phyloP scores from a whole-genome alignment of 257 asterid genomes.

The Ballota nigra region DNA sequence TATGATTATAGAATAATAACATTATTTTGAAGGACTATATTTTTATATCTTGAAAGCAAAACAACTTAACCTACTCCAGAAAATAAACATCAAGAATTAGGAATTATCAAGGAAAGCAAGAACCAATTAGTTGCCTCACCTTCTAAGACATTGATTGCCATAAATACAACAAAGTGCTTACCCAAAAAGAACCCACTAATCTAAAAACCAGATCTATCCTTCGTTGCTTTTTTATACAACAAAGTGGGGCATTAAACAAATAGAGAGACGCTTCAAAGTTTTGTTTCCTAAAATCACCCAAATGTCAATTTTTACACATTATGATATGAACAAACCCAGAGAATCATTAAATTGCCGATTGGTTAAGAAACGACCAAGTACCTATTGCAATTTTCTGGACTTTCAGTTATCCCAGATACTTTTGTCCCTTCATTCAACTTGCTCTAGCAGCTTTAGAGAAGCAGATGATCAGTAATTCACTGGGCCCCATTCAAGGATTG shows the following conservation, averaged over 20 bases:
- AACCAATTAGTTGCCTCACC: slow-evolving; percentile 5
- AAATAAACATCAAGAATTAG: neutral
- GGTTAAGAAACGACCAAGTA: slow-evolving; percentile 4
- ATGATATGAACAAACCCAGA: neutral
- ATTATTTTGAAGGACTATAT: too few species aligned
- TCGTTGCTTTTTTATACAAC: neutral
- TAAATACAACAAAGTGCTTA: slow-evolving; percentile 16
- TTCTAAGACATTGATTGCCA: slow-evolving; percentile 11
- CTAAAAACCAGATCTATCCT: neutral
- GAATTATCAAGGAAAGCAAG: neutral
- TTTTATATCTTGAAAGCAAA: neutral
- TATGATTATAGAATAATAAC: too few species aligned
- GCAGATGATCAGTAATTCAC: neutral
- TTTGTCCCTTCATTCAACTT: neutral
- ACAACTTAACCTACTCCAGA: neutral
- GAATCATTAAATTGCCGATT: neutral
- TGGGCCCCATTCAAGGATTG: neutral
- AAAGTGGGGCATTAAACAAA: neutral
- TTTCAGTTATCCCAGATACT: neutral
- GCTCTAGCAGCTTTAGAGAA: neutral
- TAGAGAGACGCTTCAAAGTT: neutral
- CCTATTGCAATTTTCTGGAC: slow-evolving; percentile 7
- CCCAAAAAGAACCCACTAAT: slow-evolving; percentile 5
- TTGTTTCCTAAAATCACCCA: slow-evolving; percentile 7
- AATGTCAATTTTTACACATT: neutral